Base-by-base conservation (phyloP, 2,329 filamentous ascomycete species). In the Fusarium tuaranense region DNA sequence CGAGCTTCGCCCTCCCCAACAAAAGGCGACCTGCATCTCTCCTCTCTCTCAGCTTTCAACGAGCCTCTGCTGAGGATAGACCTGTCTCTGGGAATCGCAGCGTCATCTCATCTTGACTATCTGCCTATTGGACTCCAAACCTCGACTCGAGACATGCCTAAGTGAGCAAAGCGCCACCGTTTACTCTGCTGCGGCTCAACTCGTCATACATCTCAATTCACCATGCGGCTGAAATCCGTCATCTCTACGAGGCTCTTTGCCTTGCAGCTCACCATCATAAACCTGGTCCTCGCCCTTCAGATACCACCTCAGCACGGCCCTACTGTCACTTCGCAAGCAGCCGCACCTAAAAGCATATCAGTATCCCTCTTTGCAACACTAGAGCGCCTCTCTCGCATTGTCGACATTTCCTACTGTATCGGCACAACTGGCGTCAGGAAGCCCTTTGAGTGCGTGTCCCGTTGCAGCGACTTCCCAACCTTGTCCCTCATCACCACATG, bases 391-490 rank as follows among this genome's bases (percentile, higher is more conserved):
- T 91, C 96, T n/a, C 92, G 95, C 64, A 89, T 98, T 30, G 96
- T 98, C 72, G 97, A 99, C 82, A 97, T 98, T 69, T 88, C 95
- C 58, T 98, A 98, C 84, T 99, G 97, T 82, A 94, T 98, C 68
- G 95, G 95, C 71, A 92, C 89, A 7, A 92, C 93, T 0, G 97
- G 96, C 44, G 92, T 99, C 71, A 87, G 88, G 60, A 91, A 92
- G 75, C 97, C 97, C 0, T 99, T 99, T 82, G 85, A 88, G 36
- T 99, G 97, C 83, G 89, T 92, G 16, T 97, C 94, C 69, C 93
- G 94, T 75, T 99, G 97, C 84, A 86, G 87, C 41, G 95, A 98
- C 67, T 98, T 98, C 73, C 91, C 93, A 1, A 86, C 88, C 4
- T 92, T 98, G 76, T 92, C 94, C 72, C 88, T 99, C 36, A 87